A percentile compares a stretch with the other conserved stretches of the same genome.
phyloP scores from a whole-genome alignment of 108 stramenopile species.

The Aurantiochytrium sp. region DNA sequence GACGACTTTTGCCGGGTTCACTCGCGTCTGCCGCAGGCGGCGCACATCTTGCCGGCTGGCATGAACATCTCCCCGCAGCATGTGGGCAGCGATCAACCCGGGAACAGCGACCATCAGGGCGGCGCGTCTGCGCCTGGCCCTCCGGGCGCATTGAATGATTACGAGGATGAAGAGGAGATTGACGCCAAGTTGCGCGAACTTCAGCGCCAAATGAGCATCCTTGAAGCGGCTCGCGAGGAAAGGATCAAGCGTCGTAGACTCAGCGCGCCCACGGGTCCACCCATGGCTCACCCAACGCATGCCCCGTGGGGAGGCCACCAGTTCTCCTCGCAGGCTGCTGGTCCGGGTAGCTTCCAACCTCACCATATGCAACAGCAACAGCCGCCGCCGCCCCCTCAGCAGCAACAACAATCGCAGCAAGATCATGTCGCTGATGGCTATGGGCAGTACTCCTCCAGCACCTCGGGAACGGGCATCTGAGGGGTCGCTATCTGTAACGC shows the following conservation, averaged over 20 bases:
- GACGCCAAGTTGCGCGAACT: neutral
- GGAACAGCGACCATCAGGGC: neutral
- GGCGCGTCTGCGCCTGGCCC: too few species aligned
- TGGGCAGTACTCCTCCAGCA: too few species aligned
- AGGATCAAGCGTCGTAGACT: neutral
- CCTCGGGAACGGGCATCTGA: too few species aligned
- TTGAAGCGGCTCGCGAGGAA: neutral
- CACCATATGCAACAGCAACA: too few species aligned
- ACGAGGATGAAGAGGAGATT: neutral
- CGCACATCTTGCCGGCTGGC: neutral
- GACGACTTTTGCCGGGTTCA: neutral
- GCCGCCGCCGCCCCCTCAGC: too few species aligned
- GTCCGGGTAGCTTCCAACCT: too few species aligned
- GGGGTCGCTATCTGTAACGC: too few species aligned
- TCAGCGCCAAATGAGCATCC: neutral
- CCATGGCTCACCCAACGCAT: neutral
- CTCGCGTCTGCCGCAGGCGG: neutral
- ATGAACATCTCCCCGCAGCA: neutral
- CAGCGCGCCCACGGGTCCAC: neutral
- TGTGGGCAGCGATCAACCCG: neutral
- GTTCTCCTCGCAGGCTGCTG: neutral
- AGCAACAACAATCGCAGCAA: too few species aligned
- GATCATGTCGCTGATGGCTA: too few species aligned
- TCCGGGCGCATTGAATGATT: too few species aligned
- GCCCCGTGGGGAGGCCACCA: neutral